Percentiles rank a stretch among this genome's conserved stretches.
Conservation (phyloP, 2,329 filamentous ascomycete species). For the Ascosphaera apis region DNA sequence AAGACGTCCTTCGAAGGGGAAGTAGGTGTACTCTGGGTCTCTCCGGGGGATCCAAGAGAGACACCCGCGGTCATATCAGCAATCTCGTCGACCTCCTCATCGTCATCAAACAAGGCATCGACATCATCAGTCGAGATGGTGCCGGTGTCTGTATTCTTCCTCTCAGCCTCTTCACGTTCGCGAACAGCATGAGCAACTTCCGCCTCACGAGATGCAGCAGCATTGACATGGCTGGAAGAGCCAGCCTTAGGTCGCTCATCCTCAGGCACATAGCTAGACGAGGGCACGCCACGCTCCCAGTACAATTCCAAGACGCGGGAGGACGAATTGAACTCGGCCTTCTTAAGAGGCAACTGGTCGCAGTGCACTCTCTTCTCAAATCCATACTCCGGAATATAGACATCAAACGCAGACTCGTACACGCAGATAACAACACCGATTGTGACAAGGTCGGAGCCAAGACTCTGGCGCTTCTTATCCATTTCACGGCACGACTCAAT, state of each 20-base stretch:
- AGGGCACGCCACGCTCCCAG: constrained; percentile 98
- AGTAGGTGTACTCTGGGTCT: constrained; percentile 87
- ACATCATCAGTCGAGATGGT: constrained; percentile 85
- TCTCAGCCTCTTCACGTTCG: constrained; percentile 73
- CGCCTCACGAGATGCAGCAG: constrained; percentile 54
- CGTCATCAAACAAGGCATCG: constrained; percentile 87
- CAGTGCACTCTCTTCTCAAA: constrained; percentile 99
- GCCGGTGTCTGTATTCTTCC: constrained; percentile 82
- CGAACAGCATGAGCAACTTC: constrained; percentile 65
- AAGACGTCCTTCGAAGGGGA: constrained; percentile 43
- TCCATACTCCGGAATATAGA: constrained; percentile 91
- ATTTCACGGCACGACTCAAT: constrained; percentile 92
- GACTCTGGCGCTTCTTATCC: constrained; percentile 72
- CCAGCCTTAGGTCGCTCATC: constrained; percentile 82
- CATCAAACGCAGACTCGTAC: constrained; percentile 95
- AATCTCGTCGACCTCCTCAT: constrained; percentile 66
- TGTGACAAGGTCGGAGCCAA: constrained; percentile 75
- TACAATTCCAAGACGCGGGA: constrained; percentile 86
- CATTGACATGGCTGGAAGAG: constrained; percentile 47
- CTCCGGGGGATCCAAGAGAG: constrained; percentile 44
- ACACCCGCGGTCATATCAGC: constrained; percentile 84
- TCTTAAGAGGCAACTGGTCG: constrained; percentile 88
- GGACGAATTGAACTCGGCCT: constrained; percentile 97
- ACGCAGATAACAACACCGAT: constrained; percentile 93
- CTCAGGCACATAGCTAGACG: constrained; percentile 85